Base-by-base conservation (phyloP, 331 rosid genomes). In the Quercus lobata region DNA sequence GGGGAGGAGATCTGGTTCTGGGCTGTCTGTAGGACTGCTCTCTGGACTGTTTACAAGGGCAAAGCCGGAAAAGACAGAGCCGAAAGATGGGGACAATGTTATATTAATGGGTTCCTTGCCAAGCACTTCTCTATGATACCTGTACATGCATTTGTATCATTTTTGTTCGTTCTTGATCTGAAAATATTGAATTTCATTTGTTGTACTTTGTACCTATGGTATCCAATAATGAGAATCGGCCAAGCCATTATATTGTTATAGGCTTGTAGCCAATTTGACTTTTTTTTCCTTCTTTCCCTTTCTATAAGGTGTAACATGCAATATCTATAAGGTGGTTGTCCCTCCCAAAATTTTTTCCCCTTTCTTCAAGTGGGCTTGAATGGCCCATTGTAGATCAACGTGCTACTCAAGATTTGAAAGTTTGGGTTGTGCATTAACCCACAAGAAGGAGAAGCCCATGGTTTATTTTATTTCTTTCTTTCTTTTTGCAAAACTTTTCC, bases 61-160 rank as follows among this genome's bases (percentile, higher is more conserved):
- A 73, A 89, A 84, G 75, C 79, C 85, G 3, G 89, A 87, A 16
- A 86, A 78, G 71, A 74, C 17, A 57, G 90, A 84, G 56, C 90
- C 75, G 55, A 89, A 78, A 83, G 92, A 87, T 8, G 2, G 61
- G 14, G 97, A 89, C 75, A 91, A 91, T 82, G 81, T 90, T 81
- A 86, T 96, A 75, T 80, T 91, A 62, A 91, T 93, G 99, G 98
- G 96, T 82, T 91, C 98, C 56, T 83, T 96, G 72, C 97, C 98
- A 27, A 78, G 87, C 84, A 86, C 79, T 62, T 74, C 89, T 76
- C 72, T 91, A 52, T 92, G 82, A 89, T 72, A 32, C 70, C 14
- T 79, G 52, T 49, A 76, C 27, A 24, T 4, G 53, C 57, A 34
- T 52, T 63, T 54, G 78, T 73, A 60, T 74, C 76, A 57, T 74